Conservation (phyloP, 2,329 filamentous ascomycete genomes). For the Claviceps purpurea region DNA sequence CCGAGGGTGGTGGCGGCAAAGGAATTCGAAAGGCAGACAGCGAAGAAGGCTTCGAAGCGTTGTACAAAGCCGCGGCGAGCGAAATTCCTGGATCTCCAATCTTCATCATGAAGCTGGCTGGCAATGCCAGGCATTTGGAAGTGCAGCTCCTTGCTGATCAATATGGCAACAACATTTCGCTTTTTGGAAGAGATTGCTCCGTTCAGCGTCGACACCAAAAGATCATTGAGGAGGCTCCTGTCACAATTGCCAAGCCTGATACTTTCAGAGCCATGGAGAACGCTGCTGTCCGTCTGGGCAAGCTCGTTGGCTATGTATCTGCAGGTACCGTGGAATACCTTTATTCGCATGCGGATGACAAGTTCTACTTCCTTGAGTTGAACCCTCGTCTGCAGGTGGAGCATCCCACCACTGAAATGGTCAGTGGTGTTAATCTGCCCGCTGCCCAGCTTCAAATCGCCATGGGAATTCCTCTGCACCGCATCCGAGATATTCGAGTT, state of each 20-base stretch:
- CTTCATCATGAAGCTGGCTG: constrained; percentile 99
- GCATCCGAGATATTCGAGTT: constrained; percentile 89
- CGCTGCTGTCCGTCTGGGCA: constrained; percentile 84
- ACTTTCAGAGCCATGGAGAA: constrained; percentile 97
- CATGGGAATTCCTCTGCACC: constrained; percentile 93
- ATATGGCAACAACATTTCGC: constrained; percentile 98
- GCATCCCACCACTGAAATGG: constrained; percentile 99
- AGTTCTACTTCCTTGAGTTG: constrained; percentile 98
- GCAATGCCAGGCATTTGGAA: constrained; percentile 91
- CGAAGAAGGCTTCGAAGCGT: constrained; percentile 69
- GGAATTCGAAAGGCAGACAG: constrained; percentile 90
- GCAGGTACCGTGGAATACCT: constrained; percentile 98
- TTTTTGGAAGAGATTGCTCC: constrained; percentile 97
- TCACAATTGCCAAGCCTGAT: constrained; percentile 79
- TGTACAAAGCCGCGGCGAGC: constrained; percentile 92
- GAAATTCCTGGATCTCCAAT: constrained; percentile 98
- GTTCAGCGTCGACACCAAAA: constrained; percentile 98
- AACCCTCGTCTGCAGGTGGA: constrained; percentile 99
- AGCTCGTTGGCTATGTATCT: constrained; percentile 93
- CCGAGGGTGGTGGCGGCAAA: constrained; percentile 96
- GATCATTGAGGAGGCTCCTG: constrained; percentile 97
- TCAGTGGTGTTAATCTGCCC: constrained; percentile 91
- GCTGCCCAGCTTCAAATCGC: constrained; percentile 96
- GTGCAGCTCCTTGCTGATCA: constrained; percentile 96
- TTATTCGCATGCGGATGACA: constrained; percentile 94